Evolutionary conservation across 1,284 basidiomycete genomes (phyloP).

Genomic region (Mrakiaceae sp.): DNA sequence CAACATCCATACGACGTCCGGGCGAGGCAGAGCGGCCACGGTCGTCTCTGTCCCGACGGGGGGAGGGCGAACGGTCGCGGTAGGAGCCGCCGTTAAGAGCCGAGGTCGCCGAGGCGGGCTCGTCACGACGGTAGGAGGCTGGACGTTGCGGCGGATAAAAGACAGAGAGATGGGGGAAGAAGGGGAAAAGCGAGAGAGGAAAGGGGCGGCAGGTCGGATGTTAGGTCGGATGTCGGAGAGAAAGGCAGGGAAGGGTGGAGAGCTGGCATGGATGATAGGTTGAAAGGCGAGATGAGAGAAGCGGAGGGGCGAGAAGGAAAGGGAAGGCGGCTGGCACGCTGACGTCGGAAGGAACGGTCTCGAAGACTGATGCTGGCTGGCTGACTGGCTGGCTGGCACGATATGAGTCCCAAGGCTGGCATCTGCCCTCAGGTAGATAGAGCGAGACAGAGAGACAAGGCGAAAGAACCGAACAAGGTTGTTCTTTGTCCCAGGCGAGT

Average conservation of each 20-base stretch:
- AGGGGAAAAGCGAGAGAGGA: not conserved
- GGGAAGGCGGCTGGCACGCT: not conserved
- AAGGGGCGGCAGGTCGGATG: not conserved
- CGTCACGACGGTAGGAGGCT: not conserved
- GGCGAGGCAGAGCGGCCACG: conserved; percentile 7
- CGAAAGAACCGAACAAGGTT: not conserved
- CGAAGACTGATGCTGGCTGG: not conserved
- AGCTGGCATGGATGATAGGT: not conserved
- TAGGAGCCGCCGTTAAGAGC: not conserved
- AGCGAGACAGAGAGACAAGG: not conserved
- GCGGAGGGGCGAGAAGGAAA: not conserved
- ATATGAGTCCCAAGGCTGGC: not conserved
- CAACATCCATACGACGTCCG: not conserved
- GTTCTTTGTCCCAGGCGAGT: not conserved
- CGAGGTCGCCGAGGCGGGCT: not conserved
- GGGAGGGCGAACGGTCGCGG: conserved; percentile 7
- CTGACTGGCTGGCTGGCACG: not conserved
- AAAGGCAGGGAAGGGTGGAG: not conserved
- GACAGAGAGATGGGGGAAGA: not conserved
- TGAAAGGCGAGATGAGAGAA: not conserved
- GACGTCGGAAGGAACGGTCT: not conserved
- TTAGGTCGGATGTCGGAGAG: not conserved
- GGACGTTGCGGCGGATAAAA: not conserved
- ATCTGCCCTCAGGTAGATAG: not conserved
- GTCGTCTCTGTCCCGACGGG: conserved; percentile 1